A percentile compares a stretch with the other conserved stretches of the same genome.
phyloP scores from a whole-genome alignment of 2,329 filamentous ascomycete species.

The Aspergillus sp. region DNA sequence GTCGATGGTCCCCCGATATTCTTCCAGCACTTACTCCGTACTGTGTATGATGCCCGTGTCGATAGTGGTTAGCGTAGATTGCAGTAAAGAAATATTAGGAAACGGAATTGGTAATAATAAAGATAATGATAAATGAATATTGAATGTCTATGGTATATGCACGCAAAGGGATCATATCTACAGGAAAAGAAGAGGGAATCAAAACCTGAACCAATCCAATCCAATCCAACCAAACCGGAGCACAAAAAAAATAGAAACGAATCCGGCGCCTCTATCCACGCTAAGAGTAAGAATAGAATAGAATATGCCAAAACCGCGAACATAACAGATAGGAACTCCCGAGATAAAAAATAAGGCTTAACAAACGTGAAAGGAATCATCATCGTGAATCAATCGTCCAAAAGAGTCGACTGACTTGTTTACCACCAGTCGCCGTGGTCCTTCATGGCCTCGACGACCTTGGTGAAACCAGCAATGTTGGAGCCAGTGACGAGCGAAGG shows the following conservation, averaged over 20 bases:
- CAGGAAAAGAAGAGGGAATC: neutral
- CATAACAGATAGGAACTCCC: conserved; percentile 2
- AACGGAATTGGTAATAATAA: no score
- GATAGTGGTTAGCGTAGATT: no score
- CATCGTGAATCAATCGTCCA: conserved; percentile 16
- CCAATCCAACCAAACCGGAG: no score
- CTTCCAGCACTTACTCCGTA: no score
- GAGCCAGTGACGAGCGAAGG: conserved; percentile 88
- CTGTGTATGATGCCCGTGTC: no score
- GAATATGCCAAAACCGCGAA: conserved; percentile 5
- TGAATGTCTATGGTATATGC: conserved; percentile 5
- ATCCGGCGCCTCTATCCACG: conserved; percentile 35
- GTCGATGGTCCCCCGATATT: no score
- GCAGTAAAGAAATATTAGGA: no score
- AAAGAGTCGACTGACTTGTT: conserved; percentile 3
- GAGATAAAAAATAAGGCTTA: conserved; percentile 13
- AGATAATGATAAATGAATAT: neutral
- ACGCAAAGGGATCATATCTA: neutral
- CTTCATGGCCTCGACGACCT: conserved; percentile 91
- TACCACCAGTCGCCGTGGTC: conserved; percentile 95
- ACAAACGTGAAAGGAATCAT: conserved; percentile 16
- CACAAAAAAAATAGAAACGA: conserved; percentile 13
- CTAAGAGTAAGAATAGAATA: conserved; percentile 17
- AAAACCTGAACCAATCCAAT: no score
- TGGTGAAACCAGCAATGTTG: conserved; percentile 97